Conservation (phyloP, 345 rosid genomes). For the Moricandia arvensis region DNA sequence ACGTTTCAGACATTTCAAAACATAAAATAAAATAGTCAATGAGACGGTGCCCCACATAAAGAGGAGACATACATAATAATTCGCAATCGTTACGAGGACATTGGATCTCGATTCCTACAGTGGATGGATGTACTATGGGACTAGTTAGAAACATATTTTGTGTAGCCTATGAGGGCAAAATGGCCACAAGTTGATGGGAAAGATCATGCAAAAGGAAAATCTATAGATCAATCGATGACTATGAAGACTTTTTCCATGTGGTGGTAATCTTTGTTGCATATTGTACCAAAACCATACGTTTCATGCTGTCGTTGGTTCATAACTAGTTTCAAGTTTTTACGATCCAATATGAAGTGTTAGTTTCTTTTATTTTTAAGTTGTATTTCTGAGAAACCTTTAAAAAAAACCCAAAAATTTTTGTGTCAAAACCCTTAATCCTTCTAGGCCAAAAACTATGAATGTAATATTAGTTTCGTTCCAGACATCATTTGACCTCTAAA, state of each 20-base stretch:
- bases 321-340: constrained; percentile 24
- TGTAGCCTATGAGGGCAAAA: constrained; percentile 44
- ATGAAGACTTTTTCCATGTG: constrained; percentile 37
- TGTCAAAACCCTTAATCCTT: too few relatives aligned
- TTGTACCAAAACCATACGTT: constrained; percentile 41
- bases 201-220: constrained; percentile 34
- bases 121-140: constrained; percentile 30
- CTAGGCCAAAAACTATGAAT: too few relatives aligned
- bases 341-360: constrained; percentile 12
- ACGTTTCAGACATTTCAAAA: constrained; percentile 12
- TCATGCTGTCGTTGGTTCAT: constrained; percentile 46
- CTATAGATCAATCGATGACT: constrained; percentile 36
- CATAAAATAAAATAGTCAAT: not conserved
- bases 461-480: too few relatives aligned
- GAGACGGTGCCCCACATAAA: constrained; percentile 27
- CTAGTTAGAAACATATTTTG: constrained; percentile 36
- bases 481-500: too few relatives aligned
- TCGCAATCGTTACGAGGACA: constrained; percentile 35
- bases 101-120: constrained; percentile 35
- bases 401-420: too few relatives aligned
- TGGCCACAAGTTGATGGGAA: constrained; percentile 57
- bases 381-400: not conserved
- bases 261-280: constrained; percentile 35
- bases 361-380: not conserved
- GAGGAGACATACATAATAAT: constrained; percentile 22